Base-by-base conservation (phyloP, 345 rosid species). In the Cardamine occulta region DNA sequence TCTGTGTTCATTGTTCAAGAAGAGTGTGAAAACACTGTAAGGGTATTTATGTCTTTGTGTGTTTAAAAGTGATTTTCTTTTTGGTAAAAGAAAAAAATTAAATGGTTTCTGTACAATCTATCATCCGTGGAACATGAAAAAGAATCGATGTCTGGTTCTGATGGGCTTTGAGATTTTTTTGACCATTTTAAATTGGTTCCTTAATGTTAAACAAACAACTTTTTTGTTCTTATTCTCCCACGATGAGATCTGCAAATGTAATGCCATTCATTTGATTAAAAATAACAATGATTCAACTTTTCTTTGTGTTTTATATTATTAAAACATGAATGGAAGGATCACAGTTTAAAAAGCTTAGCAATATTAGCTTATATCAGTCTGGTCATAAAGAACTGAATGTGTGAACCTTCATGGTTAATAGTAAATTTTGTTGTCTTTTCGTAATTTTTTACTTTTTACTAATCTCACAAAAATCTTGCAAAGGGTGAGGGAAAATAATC, bases 201-300 rank as follows among this genome's bases (percentile, higher is more conserved):
- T 65, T 32, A 45, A 10, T 21, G 21, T 4, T 61, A 37, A 7
- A 0, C 70, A 42, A 65, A 48, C 48, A 70, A 28, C 29, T 66
- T 61, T 61, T 70, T 63, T 71, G 77, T 78, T 72, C 80, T 78
- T 72, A 66, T 72, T 78, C 5, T 78, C 77, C 54, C 77, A 64
- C 63, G 21, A 32, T 51, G 70, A 72, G 77, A 78, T 78, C 73
- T 78, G 77, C 51, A 66, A 66, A 23, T 78, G 57, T 66, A 72
- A 72, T 73, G 66, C 48, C 73, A 47, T 51, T 59, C 67, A 51
- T 62, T 71, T 56, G 9, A 55, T 63, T 71, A 48, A 48, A 48
- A 21, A 71, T 55, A 55, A 39, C 34, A 17, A 6, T 69, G 15
- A 48, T 63, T 55, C 45, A 37, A 26, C 72, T 57, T 70, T 76